Base-by-base conservation (phyloP, 495 filamentous ascomycete species). In the Aspergillus nidulans region DNA sequence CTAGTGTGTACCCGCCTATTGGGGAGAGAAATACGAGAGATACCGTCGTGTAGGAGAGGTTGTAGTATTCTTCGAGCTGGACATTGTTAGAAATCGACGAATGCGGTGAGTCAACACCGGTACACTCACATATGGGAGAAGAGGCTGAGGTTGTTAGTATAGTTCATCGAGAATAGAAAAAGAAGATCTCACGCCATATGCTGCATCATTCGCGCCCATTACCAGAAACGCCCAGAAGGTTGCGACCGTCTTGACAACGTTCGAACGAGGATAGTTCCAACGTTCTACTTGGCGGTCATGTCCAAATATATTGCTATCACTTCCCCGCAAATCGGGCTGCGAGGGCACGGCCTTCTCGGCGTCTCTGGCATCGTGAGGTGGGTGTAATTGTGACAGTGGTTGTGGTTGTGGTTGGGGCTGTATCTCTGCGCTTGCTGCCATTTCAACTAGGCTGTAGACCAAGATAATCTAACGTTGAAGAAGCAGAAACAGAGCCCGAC, bases 141-240 rank as follows among this genome's bases (percentile, higher is more conserved):
- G 70, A 59, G 87, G 80, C 81, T 86, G 34, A 16, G 18, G 2
- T 23, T 16, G 24, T 47, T 48, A 50, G 24, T 58, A 23, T 43
- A 24, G 13, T 12, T 34, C 12, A 15, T 15, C 28, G n/a, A 26
- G 25, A 57, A 19, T 19, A 28, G 4, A 64, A 15, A 41, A 46
- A 41, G 69, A 30, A 1, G 12, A 25, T 21, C 83, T 76, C 71
- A 89, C 88, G 40, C 90, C 90, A 59, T 86, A 87, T 1, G 87
- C 86, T 18, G 85, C 87, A 74, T 96, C 91, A 66, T 90, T 94
- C 62, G 82, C 78, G 6, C 91, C 91, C 82, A 94, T 85, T 5
- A 89, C 80, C 13, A 90, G 71, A 61, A 96, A 94, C 43, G 71
- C 75, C 76, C 81, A 89, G 59, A 89, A 84, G n/a, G 85, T 84